Conservation (phyloP, 2,329 filamentous ascomycete genomes). For the Raffaelea arxii region DNA sequence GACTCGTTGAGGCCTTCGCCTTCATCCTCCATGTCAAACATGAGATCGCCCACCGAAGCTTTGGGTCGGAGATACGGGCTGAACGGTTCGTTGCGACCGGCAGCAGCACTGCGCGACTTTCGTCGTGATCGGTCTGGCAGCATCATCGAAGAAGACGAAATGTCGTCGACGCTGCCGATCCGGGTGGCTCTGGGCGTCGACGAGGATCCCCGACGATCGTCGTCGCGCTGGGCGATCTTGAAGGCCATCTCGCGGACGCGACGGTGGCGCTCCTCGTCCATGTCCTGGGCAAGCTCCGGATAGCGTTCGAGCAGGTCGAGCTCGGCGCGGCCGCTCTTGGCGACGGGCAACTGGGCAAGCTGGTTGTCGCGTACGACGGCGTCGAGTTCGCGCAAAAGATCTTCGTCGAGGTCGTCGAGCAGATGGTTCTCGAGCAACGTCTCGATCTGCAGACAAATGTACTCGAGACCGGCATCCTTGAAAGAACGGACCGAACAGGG, state of each 20-base stretch:
- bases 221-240: slow-evolving; percentile 50
- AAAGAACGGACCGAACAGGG: slow-evolving; percentile 77
- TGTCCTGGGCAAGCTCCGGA: slow-evolving; percentile 51
- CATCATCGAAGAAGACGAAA: slow-evolving; percentile 38
- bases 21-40: slow-evolving; percentile 92
- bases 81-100: slow-evolving; percentile 41
- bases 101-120: slow-evolving; percentile 33
- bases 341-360: slow-evolving; percentile 64
- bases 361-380: slow-evolving; percentile 75
- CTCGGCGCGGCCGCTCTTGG: slow-evolving; percentile 65
- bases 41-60: slow-evolving; percentile 63
- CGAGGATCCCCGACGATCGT: slow-evolving; percentile 42
- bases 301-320: slow-evolving; percentile 53
- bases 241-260: slow-evolving; percentile 71
- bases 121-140: slow-evolving; percentile 29
- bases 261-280: slow-evolving; percentile 58
- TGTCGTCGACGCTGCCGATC: slow-evolving; percentile 45
- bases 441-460: slow-evolving; percentile 85
- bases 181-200: slow-evolving; percentile 31
- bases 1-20: too few relatives aligned
- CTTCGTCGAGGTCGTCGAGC: slow-evolving; percentile 75
- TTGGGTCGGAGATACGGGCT: slow-evolving; percentile 62
- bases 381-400: slow-evolving; percentile 74
- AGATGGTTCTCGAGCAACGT: slow-evolving; percentile 84
- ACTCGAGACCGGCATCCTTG: slow-evolving; percentile 80